Conservation (phyloP, 305 asterid genomes). For the Fraxinus nigra region DNA sequence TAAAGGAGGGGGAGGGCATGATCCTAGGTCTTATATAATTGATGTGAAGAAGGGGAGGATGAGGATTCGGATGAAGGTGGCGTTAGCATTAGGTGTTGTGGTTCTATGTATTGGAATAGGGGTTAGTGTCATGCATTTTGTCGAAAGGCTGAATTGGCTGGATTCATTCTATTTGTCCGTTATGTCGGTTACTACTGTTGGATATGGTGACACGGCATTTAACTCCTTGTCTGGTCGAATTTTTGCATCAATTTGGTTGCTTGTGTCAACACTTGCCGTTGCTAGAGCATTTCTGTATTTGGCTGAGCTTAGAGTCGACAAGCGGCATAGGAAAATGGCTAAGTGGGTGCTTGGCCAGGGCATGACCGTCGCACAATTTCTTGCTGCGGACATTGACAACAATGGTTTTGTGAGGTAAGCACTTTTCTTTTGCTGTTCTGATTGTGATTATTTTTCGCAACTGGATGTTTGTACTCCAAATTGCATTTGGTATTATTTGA, state of each 20-base stretch:
- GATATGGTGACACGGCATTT: constrained; percentile 90
- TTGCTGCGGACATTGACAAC: constrained; percentile 90
- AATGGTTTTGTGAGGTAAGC: constrained; percentile 76
- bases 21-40: constrained; percentile 59
- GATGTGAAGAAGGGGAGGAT: constrained; percentile 96
- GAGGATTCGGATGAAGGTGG: constrained; percentile 95
- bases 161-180: constrained; percentile 86
- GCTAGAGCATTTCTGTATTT: constrained; percentile 95
- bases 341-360: constrained; percentile 88
- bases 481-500: neutral
- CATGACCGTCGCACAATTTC: constrained; percentile 86
- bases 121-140: constrained; percentile 66
- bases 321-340: constrained; percentile 78
- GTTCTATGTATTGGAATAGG: constrained; percentile 83
- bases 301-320: constrained; percentile 91
- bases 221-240: constrained; percentile 67
- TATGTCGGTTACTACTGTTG: constrained; percentile 96
- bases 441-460: neutral
- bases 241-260: constrained; percentile 92
- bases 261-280: constrained; percentile 91
- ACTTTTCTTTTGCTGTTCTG: constrained; percentile 17
- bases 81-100: constrained; percentile 83
- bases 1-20: constrained; percentile 50
- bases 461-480: neutral
- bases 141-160: constrained; percentile 71